Base-by-base conservation (phyloP, 2,329 filamentous ascomycete genomes). In the Waltergamsia citrina region DNA sequence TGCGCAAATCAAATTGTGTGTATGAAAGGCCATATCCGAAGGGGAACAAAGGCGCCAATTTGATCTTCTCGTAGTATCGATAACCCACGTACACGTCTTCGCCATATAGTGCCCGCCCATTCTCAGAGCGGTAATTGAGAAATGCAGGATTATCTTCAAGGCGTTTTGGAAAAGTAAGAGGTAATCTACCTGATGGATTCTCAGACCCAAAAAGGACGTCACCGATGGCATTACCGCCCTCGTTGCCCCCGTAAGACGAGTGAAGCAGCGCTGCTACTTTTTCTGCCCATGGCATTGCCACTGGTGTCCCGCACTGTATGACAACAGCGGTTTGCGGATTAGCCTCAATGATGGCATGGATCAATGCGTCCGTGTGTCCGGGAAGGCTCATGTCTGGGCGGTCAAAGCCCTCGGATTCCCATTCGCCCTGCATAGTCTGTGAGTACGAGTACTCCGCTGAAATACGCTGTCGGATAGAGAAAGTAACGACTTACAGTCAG, bases 11-110 rank as follows among this genome's bases (percentile, higher is more conserved):
- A 22, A 83, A 84, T 0, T 59, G 71, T 0, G 78, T 81, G 48
- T 84, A 85, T 5, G 74, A 78, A 4, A 84, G 57, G 6, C 79
- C 80, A 41, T 78, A 72, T 3, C 79, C 79, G 46, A 85, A 84
- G 26, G 74, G 65, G 53, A 81, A 83, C 3, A 74, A 60, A 0
- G 73, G 65, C 21, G 68, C 59, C 16, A 38, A 40, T 4, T 41
- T 20, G 5, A 41, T 29, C 16, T 38, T 41, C 47, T 85, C 80
- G 49, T 82, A 85, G 54, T 71, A 81, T 12, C 78, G 63, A 51
- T 86, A 85, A 0, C 81, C 81, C 12, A 85, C 65, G 50, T 80
- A 85, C 23, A 85, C 63, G 38, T 80, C 81, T 51, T 85, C 81
- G 21, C 77, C 78, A 44, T 85, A 85, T 1, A 81, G 56, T 2